Base-by-base conservation (phyloP, 805 yeast species). In the Komagataella mondaviorum region DNA sequence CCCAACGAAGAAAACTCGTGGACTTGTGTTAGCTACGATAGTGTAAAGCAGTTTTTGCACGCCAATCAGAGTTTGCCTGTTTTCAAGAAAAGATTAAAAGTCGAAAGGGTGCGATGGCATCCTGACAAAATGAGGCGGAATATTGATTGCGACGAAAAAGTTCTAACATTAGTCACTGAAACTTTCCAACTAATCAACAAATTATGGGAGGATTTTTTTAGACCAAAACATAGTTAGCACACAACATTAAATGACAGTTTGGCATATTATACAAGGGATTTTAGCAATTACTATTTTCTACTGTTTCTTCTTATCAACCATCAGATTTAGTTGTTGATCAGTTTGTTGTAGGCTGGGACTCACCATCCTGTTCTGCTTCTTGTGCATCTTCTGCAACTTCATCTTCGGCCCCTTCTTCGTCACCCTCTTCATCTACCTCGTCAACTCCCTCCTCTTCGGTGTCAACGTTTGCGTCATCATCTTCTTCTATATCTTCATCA, bases 81-180 rank as follows among this genome's bases (percentile, higher is more conserved):
- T 49, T 51, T 52, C 45, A 48, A 49, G 44, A 52, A 56, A 5
- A 54, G 64, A 7, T 53, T 70, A 22, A 78, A 73, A 53, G 56
- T 53, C 24, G 88, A 83, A 56, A 61, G 88, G 51, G 61, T 82
- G 5, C 63, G 77, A 54, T 83, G 88, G 88, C 89, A 83, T 60
- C 89, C 89, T 1, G 89, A 83, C 59, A 75, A 73, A 57, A 76
- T 83, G 81, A 57, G 60, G 59, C 44, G 18, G 14, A 18, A 57
- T 69, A 3, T 45, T 44, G n/a, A 48, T 8, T 22, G 44, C 12
- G 16, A 20, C 4, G 20, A 12, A 5, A 51, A 50, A 4, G 48
- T 54, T 6, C 52, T 54, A 8, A 39, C 20, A 18, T 43, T 52
- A 44, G 65, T 72, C 8, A 75, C 77, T 0, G 54, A 53, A n/a